phyloP scores from a whole-genome alignment of 73 alveolate species.

The Paramecium pentaurelia region DNA sequence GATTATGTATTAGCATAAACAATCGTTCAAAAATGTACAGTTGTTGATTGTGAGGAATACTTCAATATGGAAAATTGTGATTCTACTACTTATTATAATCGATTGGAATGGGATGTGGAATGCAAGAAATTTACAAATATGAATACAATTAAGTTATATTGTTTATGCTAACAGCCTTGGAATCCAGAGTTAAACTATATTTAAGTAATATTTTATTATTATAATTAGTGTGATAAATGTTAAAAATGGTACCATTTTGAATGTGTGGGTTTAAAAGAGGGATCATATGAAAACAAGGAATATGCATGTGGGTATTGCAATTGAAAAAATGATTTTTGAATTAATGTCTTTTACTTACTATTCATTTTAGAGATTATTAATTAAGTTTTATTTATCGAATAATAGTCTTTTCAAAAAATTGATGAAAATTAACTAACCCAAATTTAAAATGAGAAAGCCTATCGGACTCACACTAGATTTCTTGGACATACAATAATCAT shows the following conservation, averaged over 20 bases:
- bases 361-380: neutral
- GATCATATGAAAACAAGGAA: neutral
- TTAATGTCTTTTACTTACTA: neutral
- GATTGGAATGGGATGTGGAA: slow-evolving; percentile 34
- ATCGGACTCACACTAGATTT: neutral
- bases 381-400: neutral
- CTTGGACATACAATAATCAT: neutral
- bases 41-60: neutral
- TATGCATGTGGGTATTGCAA: neutral
- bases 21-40: neutral
- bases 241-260: slow-evolving; percentile 19
- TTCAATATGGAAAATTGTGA: neutral
- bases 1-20: slow-evolving; percentile 25
- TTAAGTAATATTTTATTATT: neutral
- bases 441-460: slow-evolving; percentile 30
- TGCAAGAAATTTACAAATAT: neutral
- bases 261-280: neutral
- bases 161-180: slow-evolving; percentile 5
- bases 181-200: slow-evolving; percentile 10
- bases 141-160: neutral
- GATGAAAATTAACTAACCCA: slow-evolving; percentile 12
- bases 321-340: neutral
- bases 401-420: neutral
- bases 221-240: slow-evolving; percentile 42
- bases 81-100: neutral